Base-by-base conservation (phyloP, 371 early-diverging fungal species). In the Lichtheimia ramosa region DNA sequence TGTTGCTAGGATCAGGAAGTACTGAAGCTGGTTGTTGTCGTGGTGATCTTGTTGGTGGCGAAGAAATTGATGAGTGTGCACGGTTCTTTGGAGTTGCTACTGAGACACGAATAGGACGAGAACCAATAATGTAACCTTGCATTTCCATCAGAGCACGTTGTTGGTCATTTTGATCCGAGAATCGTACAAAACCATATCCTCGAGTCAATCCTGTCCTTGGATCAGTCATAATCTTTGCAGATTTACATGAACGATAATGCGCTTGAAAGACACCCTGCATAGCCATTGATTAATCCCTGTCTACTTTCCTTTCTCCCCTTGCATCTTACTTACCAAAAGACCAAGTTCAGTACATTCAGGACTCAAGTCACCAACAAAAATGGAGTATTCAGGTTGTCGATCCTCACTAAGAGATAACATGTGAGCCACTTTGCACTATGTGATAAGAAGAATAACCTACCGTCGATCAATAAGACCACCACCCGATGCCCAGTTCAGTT, bases 171-270 rank as follows among this genome's bases (percentile, higher is more conserved):
- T 90, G 88, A 54, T 88, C 86, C 15, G 68, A 75, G 69, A 93
- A 92, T 15, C 92, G 85, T 24, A 94, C 91, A 74, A 93, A 94
- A 6, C 93, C 95, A 71, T 91, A 93, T n/a, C 91, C 90, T 42
- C 89, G 65, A 16, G 91, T 88, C 60, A 84, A 63, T 13, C 90
- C 90, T 6, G 91, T 91, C 28, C 71, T 66, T 13, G 89, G 82
- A 71, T 94, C 92, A 0, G 89, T 83, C 69, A 94, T 90, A 43
- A 94, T 90, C 67, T 93, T 92, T 23, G 92, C 93, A 20, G 92
- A 87, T 63, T 87, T 81, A 63, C 83, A 81, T 12, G 92, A 86
- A 15, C 77, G 63, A 70, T 92, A 94, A 58, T 83, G 63, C 34
- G 76, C 74, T 66, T 81, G 86, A 65, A 85, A 86, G 28, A 69